Evolutionary conservation across 345 rosid species (phyloP), one percentile per base, ranked within the genome.

Genomic region (Cardiospermum halicacabum): DNA sequence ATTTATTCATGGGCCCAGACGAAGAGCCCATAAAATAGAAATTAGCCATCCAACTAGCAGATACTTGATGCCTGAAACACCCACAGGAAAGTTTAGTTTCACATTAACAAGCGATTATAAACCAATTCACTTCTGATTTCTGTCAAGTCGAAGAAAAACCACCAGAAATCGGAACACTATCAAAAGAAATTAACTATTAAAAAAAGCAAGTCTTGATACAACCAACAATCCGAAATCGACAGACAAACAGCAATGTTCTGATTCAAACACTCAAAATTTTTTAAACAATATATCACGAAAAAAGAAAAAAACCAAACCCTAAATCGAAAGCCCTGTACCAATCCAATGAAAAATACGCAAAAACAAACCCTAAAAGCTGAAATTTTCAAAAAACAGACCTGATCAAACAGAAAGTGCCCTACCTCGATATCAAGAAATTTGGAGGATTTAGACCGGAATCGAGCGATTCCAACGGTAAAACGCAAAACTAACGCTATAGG

Each of bases 401-500:
- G 18, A 21, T 36, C 6, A 36, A 40, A 25, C 65, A 16, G 4
- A 11, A 15, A 22, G 11, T 8, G 15, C 26, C 12, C 12, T 55
- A 74, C 74, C 78, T 65, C 16, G 25, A 55, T 28, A 26, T 25
- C 25, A 11, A 39, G 45, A 30, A 58, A 60, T 59, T n/a, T n/a
- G 25, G 39, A 34, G 67, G 60, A 74, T 45, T 47, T 28, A 16
- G 42, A 55, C 27, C 31, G 21, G 26, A 65, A 65, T n/a, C 28
- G 21, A 7, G 50, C 34, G 49, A 36, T 12, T 65, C 48, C 25
- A 25, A 25, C 24, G 27, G 3, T 15, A 8, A 63, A 64, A 51
- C 11, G 25, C 58, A 6, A 36, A 6, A 22, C 37, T 4, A 49
- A 16, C 67, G 26, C 1, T 32, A 36, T 16, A 7, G 26, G 24